phyloP scores from a whole-genome alignment of 169 alveolate species.

The Toxoplasma gondii region DNA sequence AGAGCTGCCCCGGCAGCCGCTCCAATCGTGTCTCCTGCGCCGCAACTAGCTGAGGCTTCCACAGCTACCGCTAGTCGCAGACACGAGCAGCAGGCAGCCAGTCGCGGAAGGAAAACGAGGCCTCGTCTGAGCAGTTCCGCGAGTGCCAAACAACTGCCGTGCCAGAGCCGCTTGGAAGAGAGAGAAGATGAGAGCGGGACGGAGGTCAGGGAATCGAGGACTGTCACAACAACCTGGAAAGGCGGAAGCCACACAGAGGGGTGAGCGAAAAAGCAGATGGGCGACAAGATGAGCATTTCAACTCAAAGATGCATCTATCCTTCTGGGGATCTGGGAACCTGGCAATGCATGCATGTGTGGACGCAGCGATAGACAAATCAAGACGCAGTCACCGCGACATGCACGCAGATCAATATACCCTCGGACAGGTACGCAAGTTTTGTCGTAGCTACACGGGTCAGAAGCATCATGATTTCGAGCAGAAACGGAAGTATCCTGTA shows the following conservation, averaged over 20 bases:
- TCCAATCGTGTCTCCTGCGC: conserved; percentile 24
- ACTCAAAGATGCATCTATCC: too few relatives aligned
- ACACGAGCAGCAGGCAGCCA: conserved; percentile 40
- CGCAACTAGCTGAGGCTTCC: conserved; percentile 59
- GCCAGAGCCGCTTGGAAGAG: conserved; percentile 28
- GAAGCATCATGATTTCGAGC: too few relatives aligned
- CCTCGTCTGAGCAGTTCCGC: conserved; percentile 71
- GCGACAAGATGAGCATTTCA: too few relatives aligned
- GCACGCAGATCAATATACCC: too few relatives aligned
- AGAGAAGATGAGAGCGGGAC: neutral
- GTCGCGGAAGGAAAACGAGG: conserved; percentile 32
- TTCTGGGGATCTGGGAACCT: too few relatives aligned
- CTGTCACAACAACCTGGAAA: neutral
- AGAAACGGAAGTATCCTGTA: too few relatives aligned
- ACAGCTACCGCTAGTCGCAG: conserved; percentile 53
- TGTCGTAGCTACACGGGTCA: too few relatives aligned
- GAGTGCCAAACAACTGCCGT: conserved; percentile 71
- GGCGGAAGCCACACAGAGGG: neutral
- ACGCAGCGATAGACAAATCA: too few relatives aligned
- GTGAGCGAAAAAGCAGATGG: neutral
- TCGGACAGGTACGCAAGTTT: too few relatives aligned
- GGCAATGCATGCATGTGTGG: too few relatives aligned
- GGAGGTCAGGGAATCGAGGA: neutral
- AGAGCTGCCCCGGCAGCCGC: conserved; percentile 55
- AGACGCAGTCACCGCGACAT: too few relatives aligned